Conservation (phyloP, 2,329 filamentous ascomycete species). For the Talaromyces sp. region DNA sequence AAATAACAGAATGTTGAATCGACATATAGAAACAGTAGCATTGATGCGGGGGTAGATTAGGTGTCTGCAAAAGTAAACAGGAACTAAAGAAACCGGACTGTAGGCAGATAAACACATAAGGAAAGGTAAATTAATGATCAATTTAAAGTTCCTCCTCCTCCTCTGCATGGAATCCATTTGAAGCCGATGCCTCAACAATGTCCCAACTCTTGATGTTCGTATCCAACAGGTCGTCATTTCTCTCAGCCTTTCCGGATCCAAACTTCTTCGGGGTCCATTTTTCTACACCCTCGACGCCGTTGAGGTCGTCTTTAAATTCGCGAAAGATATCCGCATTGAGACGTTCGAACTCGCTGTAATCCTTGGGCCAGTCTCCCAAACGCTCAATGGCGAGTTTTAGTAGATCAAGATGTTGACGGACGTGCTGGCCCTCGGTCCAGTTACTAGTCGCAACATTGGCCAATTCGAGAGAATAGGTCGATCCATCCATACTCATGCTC, state of each 20-base stretch:
- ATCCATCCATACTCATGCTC: constrained; percentile 26
- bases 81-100: background rate
- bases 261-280: constrained; percentile 50
- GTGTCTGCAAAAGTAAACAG: background rate
- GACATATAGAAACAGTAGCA: background rate
- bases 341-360: constrained; percentile 49
- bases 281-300: constrained; percentile 47
- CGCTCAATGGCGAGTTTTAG: constrained; percentile 43
- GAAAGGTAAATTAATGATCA: background rate
- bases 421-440: constrained; percentile 32
- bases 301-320: constrained; percentile 41
- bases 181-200: constrained; percentile 21
- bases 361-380: constrained; percentile 47
- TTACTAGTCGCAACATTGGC: constrained; percentile 21
- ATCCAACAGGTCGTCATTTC: constrained; percentile 32
- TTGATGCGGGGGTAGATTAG: background rate
- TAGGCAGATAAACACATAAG: background rate
- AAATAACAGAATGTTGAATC: background rate
- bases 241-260: constrained; percentile 49
- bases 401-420: constrained; percentile 38
- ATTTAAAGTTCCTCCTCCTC: constrained; percentile 25
- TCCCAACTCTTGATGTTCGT: constrained; percentile 29
- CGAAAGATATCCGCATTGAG: constrained; percentile 48
- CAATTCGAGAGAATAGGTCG: constrained; percentile 27
- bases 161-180: constrained; percentile 22